phyloP scores from a whole-genome alignment of 2,329 filamentous ascomycete genomes.

The Cadophora luteo-olivacea region DNA sequence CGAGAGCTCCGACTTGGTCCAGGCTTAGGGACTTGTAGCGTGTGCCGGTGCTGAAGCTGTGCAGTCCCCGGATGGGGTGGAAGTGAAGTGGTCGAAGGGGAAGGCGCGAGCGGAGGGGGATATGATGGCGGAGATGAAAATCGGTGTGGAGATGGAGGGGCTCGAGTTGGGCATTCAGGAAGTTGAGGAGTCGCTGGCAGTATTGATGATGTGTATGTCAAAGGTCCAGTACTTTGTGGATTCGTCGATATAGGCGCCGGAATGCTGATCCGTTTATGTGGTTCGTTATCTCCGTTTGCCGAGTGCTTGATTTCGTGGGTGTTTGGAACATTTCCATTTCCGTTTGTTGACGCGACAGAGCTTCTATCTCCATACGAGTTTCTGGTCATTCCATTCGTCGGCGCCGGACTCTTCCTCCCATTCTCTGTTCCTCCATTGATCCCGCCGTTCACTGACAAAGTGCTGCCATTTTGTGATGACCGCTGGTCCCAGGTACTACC shows the following conservation, averaged over 20 bases:
- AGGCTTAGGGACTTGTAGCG: constrained; percentile 81
- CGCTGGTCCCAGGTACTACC: constrained; percentile 48
- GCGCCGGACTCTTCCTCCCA: constrained; percentile 41
- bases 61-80: constrained; percentile 56
- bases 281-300: constrained; percentile 38
- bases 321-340: constrained; percentile 34
- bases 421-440: constrained; percentile 39
- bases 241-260: constrained; percentile 40
- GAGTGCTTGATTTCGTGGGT: constrained; percentile 31
- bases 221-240: constrained; percentile 43
- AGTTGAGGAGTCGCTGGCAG: constrained; percentile 39
- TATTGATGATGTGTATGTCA: constrained; percentile 43
- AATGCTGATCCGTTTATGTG: constrained; percentile 31
- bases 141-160: constrained; percentile 54
- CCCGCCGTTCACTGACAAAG: constrained; percentile 41
- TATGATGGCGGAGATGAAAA: constrained; percentile 71
- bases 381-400: constrained; percentile 38
- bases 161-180: constrained; percentile 39
- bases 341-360: constrained; percentile 42
- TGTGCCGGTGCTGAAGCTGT: constrained; percentile 81
- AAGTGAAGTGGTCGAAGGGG: constrained; percentile 45
- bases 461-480: constrained; percentile 42
- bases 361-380: constrained; percentile 39
- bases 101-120: constrained; percentile 55
- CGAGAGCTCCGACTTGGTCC: constrained; percentile 71